Evolutionary conservation across 352 stramenopile genomes (phyloP).

Genomic region (Elongisporangium prolatum): DNA sequence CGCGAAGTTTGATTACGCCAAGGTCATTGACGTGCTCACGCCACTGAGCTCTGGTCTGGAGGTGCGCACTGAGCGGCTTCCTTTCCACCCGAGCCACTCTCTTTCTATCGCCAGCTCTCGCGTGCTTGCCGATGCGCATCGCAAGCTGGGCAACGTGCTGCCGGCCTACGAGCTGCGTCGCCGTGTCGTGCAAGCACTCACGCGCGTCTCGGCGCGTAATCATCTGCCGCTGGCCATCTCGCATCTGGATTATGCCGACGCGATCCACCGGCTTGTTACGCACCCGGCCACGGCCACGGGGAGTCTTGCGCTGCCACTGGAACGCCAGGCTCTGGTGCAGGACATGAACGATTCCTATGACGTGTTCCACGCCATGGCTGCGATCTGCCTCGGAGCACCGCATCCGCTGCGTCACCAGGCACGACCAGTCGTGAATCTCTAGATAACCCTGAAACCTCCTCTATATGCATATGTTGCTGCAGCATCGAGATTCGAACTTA

Average conservation of each 20-base stretch:
- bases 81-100: constrained; percentile 26
- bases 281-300: constrained; percentile 5
- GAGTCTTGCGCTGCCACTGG: constrained; percentile 7
- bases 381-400: constrained; percentile 21
- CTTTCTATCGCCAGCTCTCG: constrained; percentile 24
- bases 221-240: constrained; percentile 31
- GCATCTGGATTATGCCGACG: constrained; percentile 34
- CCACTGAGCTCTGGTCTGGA: constrained; percentile 13
- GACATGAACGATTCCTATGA: constrained; percentile 28
- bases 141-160: constrained; percentile 34
- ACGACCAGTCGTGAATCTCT: background rate
- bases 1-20: constrained; percentile 22
- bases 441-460: background rate
- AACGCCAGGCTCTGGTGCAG: constrained; percentile 18
- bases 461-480: background rate
- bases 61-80: constrained; percentile 17
- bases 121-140: constrained; percentile 27
- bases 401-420: constrained; percentile 25
- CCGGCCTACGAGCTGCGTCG: constrained; percentile 21
- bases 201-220: constrained; percentile 20
- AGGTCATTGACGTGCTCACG: constrained; percentile 18
- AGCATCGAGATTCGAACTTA: background rate
- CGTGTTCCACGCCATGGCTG: constrained; percentile 25
- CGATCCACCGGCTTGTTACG: constrained; percentile 22
- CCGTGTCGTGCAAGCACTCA: constrained; percentile 19